Evolutionary conservation across 176 grass and related monocot species (phyloP), one percentile per base, ranked within the genome.

Genomic region (Metroxylon sagu): DNA sequence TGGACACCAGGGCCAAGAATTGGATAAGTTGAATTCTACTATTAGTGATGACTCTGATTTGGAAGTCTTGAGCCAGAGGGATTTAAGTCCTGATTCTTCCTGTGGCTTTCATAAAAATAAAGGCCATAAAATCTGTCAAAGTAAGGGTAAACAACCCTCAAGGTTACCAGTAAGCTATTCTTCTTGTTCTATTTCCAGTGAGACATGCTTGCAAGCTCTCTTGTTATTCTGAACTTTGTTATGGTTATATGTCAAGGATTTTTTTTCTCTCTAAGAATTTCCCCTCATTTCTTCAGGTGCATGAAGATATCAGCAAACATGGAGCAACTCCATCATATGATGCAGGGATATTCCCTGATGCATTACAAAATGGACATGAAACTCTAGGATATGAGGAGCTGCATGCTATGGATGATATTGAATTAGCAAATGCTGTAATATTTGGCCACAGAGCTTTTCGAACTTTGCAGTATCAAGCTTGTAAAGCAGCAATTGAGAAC

Each of bases 371-470:
- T 71, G 59, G 49, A 25, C 54, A 53, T 62, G 80, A 73, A 54
- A 70, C 67, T 75, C 5, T 88, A 5, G 80, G 60, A 64, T 91
- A 88, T 43, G 66, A 90, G 23, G 74, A 86, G 62, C 73, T 97
- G 31, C 26, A 48, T 30, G n/a, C 66, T 27, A 78, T 97, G 50
- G 81, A 97, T 16, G 73, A 90, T 27, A 29, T 97, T 18, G 75
- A 76, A 15, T 48, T 91, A 5, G 87, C 92, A 69, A 97, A 97
- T 82, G 76, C 68, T 26, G 92, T 91, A 52, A 83, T 97, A 65
- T 91, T 97, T 76, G 87, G 84, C 62, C 87, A 91, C 51, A 82
- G 53, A 75, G 70, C 69, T 62, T 88, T 97, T 54, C 83, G 87
- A 54, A 66, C 76, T 19, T 73, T 97, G 49, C 92, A 91, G 49